Base-by-base conservation (phyloP, 768 basidiomycete genomes). In the Exidia glandulosa region DNA sequence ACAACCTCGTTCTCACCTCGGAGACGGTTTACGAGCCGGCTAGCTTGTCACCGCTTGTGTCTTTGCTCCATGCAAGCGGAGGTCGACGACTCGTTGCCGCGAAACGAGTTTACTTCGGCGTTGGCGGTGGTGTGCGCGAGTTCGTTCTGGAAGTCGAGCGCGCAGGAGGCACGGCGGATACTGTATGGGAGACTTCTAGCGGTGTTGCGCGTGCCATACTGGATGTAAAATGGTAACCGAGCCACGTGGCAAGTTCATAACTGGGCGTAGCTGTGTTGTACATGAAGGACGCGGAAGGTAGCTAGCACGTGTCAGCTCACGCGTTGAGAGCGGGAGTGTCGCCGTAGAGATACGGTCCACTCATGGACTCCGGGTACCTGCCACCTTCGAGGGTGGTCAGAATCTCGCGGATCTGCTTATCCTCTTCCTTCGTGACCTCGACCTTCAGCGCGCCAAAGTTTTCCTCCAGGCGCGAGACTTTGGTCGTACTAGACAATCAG, bases 91-190 rank as follows among this genome's bases (percentile, higher is more conserved):
- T 96, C 9, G 87, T 96, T 2, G 94, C 93, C 2, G 90, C 89
- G 1, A 98, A 97, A 71, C 80, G 92, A 14, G 72, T 97, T 23
- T 97, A 97, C 69, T 97, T 98, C 70, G 95, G 95, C 6, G 92
- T 97, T 3, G 94, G 94, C 1, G 94, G 95, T 0, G 90, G 94
- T 6, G 74, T 94, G 30, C 71, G 79, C 13, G 88, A 86, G 61
- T 95, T 95, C 65, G 69, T 82, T n/a, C 68, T 72, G 30, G 77
- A 76, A 5, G 79, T 92, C 2, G 72, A 79, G 61, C 71, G 67
- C 31, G 64, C 68, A 19, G 71, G 68, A 4, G 68, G 68, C 1
- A 70, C 62, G 31, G 81, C 84, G 1, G 76, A 80, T 64, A 79
- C 75, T 2, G 80, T 92, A 1, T 86, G 83, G 80, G 86, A 90